These are phyloP conservation scores for Ascocoryne sarcoides DNA, from an alignment of 2,329 filamentous ascomycete genomes.

Conservation along the genomic window DNA sequence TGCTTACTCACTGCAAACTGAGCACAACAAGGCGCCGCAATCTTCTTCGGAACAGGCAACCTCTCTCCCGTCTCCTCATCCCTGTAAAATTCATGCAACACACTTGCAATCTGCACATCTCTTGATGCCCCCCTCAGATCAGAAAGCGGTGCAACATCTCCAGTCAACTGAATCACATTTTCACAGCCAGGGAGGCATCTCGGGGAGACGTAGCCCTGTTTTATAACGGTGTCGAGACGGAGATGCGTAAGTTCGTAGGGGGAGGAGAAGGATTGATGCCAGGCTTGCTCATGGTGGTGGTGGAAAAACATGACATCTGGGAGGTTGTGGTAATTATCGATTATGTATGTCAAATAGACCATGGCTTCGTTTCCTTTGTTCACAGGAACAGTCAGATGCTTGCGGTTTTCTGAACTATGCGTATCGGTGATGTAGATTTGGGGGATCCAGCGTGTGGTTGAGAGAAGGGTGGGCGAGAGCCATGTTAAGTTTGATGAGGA, in stretches of 20 bases:
- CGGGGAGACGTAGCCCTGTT: slow-evolving; percentile 46
- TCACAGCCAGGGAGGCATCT: slow-evolving; percentile 45
- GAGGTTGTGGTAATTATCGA: slow-evolving; percentile 51
- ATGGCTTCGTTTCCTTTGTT: slow-evolving; percentile 47
- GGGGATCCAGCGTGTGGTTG: slow-evolving; percentile 23
- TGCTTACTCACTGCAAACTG: slow-evolving; percentile 53
- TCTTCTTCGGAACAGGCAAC: slow-evolving; percentile 34
- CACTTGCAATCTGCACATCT: slow-evolving; percentile 34
- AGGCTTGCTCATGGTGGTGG: slow-evolving; percentile 44
- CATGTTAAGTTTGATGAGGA: slow-evolving; percentile 31
- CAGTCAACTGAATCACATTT: slow-evolving; percentile 46
- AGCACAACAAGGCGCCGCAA: slow-evolving; percentile 52
- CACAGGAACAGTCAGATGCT: slow-evolving; percentile 39
- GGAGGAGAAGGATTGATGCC: slow-evolving; percentile 31
- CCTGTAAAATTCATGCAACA: slow-evolving; percentile 21
- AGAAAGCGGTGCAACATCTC: slow-evolving; percentile 32
- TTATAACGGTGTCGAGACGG: slow-evolving; percentile 31
- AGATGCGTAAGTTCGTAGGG: slow-evolving; percentile 29
- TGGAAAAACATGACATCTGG: slow-evolving; percentile 53
- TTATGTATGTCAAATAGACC: slow-evolving; percentile 41
- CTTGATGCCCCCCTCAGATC: too few relatives aligned
- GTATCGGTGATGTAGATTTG: slow-evolving; percentile 32
- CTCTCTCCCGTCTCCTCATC: slow-evolving; percentile 14
- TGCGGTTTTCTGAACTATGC: too few relatives aligned
- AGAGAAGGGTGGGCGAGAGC: slow-evolving; percentile 8